Evolutionary conservation across 2,329 filamentous ascomycete species (phyloP).

Genomic region (Fusarium avenaceum): DNA sequence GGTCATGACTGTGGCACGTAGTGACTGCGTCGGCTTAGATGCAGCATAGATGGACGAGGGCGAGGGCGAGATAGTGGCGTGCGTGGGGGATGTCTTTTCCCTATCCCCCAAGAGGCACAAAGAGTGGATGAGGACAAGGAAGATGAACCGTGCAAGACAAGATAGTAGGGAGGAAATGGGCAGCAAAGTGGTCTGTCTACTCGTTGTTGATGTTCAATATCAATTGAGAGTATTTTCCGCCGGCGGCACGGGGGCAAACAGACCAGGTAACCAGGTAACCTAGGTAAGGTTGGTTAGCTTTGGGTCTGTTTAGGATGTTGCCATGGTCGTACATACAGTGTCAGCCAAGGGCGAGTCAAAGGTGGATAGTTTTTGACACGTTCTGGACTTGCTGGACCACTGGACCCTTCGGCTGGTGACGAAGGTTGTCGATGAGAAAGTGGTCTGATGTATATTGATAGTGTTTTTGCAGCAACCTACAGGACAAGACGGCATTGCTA

Average conservation of each 20-base stretch:
- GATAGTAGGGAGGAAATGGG: slow-evolving; percentile 20
- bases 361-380: slow-evolving; percentile 29
- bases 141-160: slow-evolving; percentile 34
- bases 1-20: not conserved
- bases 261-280: slow-evolving; percentile 12
- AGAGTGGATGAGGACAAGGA: slow-evolving; percentile 31
- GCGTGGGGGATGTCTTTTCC: slow-evolving; percentile 39
- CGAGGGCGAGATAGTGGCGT: slow-evolving; percentile 43
- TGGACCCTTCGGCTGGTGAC: slow-evolving; percentile 20
- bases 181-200: slow-evolving; percentile 36
- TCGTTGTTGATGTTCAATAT: slow-evolving; percentile 22
- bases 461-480: slow-evolving; percentile 23
- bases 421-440: slow-evolving; percentile 24
- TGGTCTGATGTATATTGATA: slow-evolving; percentile 35
- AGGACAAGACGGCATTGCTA: slow-evolving; percentile 14
- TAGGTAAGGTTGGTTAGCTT: slow-evolving; percentile 13
- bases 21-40: slow-evolving; percentile 29
- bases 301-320: slow-evolving; percentile 10
- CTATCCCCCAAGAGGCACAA: slow-evolving; percentile 30
- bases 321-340: slow-evolving; percentile 17
- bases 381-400: slow-evolving; percentile 7
- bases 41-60: slow-evolving; percentile 1
- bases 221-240: slow-evolving; percentile 9
- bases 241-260: slow-evolving; percentile 7
- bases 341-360: slow-evolving; percentile 22